Base-by-base conservation (phyloP, 1,284 basidiomycete genomes). In the Mycosarcoma maydis region DNA sequence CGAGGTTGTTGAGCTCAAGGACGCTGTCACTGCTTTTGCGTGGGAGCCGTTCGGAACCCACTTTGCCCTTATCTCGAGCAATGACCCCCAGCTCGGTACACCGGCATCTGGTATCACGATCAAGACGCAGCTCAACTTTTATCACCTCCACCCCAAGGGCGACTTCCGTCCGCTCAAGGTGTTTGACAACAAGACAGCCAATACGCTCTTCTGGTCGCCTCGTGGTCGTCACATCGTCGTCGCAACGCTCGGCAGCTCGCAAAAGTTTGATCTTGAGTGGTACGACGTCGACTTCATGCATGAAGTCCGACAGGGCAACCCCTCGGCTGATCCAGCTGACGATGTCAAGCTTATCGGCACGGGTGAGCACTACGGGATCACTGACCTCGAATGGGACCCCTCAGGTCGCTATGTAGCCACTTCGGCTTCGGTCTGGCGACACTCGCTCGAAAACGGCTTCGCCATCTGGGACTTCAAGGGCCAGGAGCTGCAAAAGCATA, bases 361-460 rank as follows among this genome's bases (percentile, higher is more conserved):
- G 23, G 90, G 90, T n/a, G 96, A 98, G 84, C 95, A 98, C 84
- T 98, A 96, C 82, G 96, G 95, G 62, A 89, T 98, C 66, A 98
- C 96, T 22, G 94, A 98, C 76, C 90, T 98, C 51, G 94, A 97
- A 81, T 98, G 96, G 96, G 96, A 99, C 83, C 95, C 96, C 23
- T 91, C 89, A 78, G 96, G 96, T 54, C 89, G 96, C 64, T 98
- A 92, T 83, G 86, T 98, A 43, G 91, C 92, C 37, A 95, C 94
- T 19, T 92, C 90, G 80, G 96, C 94, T 9, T 96, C 92, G 76
- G 90, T 91, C 17, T 99, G 96, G 95, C 89, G 92, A 75, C 91
- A 92, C 80, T 91, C 91, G 76, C 94, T 97, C 75, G 96, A 98
- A 83, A 92, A 97, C 72, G 96, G 96, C 37, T 99, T 90, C 82